These are phyloP conservation scores for Diospyros lotus DNA, from an alignment of 148 eudicot species.

Conservation along the genomic window DNA sequence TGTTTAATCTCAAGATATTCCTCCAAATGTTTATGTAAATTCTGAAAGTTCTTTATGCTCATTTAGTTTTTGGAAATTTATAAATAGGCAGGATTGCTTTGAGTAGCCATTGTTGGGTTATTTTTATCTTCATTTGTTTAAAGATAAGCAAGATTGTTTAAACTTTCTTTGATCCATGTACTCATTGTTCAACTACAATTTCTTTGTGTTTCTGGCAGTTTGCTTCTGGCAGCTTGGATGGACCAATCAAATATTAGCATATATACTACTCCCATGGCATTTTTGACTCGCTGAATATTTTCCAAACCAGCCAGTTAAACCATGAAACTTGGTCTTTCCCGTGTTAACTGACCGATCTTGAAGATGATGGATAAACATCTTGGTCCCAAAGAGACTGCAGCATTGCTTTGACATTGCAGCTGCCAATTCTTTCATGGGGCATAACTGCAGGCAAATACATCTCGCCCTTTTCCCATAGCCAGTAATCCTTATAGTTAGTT, in stretches of 20 bases:
- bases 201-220: constrained; percentile 43
- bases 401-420: no score
- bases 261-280: no score
- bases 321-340: no score
- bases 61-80: background rate
- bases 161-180: background rate
- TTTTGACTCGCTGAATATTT: no score
- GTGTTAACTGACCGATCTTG: no score
- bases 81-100: background rate
- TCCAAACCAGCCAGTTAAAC: no score
- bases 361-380: no score
- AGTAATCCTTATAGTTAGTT: no score
- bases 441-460: no score
- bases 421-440: no score
- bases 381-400: no score
- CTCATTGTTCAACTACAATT: background rate
- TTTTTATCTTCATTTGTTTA: background rate
- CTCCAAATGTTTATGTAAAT: background rate
- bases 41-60: background rate
- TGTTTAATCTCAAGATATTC: background rate
- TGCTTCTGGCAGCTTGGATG: constrained; percentile 91
- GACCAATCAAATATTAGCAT: constrained; percentile 71
- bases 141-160: background rate
- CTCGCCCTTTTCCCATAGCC: no score
- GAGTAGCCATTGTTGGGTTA: background rate